These are phyloP conservation scores for Phytophthora macrochlamydospora DNA, from an alignment of 352 stramenopile genomes.

Conservation along the genomic window DNA sequence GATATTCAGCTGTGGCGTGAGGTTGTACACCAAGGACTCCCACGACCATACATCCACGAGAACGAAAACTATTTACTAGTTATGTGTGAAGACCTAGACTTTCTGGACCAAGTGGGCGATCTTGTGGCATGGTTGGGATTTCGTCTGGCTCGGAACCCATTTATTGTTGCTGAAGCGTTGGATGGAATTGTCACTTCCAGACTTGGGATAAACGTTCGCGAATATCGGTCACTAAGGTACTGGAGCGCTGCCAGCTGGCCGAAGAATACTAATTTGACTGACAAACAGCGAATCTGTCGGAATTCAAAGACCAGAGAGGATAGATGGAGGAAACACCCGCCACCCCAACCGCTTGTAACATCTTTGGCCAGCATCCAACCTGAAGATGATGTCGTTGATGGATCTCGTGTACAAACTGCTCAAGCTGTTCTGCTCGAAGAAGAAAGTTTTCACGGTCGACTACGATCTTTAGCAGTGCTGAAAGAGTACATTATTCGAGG, in stretches of 20 bases:
- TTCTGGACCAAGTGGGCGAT: conserved; percentile 41
- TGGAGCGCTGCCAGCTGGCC: conserved; percentile 33
- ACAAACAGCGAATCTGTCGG: neutral
- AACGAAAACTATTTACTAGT: conserved; percentile 55
- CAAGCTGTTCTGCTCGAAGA: conserved; percentile 47
- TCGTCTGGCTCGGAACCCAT: conserved; percentile 55
- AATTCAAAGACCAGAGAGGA: neutral
- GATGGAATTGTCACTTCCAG: conserved; percentile 29
- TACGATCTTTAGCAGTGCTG: conserved; percentile 16
- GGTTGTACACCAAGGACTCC: conserved; percentile 38
- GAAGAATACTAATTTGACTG: conserved; percentile 7
- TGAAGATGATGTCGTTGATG: conserved; percentile 53
- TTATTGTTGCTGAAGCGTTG: conserved; percentile 44
- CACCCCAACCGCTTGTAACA: conserved; percentile 37
- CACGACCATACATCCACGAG: conserved; percentile 43
- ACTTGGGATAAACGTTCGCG: conserved; percentile 20
- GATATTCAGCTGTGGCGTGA: conserved; percentile 46
- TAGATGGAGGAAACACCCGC: conserved; percentile 17
- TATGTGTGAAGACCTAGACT: conserved; percentile 64
- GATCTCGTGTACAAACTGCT: conserved; percentile 36
- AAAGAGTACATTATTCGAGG: conserved; percentile 18
- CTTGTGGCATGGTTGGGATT: conserved; percentile 66
- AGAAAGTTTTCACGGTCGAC: conserved; percentile 50
- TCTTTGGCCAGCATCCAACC: conserved; percentile 54
- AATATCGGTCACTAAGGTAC: conserved; percentile 29